Base-by-base conservation (phyloP, 805 yeast species). In the Lachancea nothofagi region DNA sequence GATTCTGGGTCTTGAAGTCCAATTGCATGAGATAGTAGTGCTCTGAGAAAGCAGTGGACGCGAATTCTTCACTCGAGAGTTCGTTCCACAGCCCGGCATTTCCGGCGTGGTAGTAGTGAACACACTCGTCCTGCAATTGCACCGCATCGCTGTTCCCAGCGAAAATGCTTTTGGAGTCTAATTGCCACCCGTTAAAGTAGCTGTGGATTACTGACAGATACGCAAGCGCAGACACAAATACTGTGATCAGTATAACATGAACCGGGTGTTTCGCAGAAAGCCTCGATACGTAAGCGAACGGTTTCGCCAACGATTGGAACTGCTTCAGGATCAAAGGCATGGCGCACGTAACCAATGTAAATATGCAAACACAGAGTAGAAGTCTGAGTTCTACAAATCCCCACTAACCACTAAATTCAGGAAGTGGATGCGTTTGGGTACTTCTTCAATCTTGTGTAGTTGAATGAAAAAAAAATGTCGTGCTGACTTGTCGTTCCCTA, bases 251-350 rank as follows among this genome's bases (percentile, higher is more conserved):
- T 38, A 89, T 78, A 40, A 87, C 74, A 62, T 89, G 97, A 49
- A 90, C 85, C 13, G 98, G 98, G 55, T 80, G 74, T 44, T 75
- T 74, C 10, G 95, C 93, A 38, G 90, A 77, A 17, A 72, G 59
- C 42, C 60, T 65, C 9, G 77, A 71, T 26, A 66, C 41, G 42
- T 66, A 67, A 33, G 84, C 82, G 38, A 78, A 51, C 14, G 54
- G 53, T 12, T 53, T 51, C 9, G 69, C 65, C 28, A 61, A 40
- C 10, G 47, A 53, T 38, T 50, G 54, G 47, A 64, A 55, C 33
- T 63, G 62, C 41, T 46, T 53, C 17, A 54, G 55, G 6, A 63
- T 33, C 35, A 59, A 38, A 10, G 59, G 54, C 61, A 57, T 56
- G 13, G 26, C 8, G 17, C 17, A 12, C n/a, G 30, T n/a, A n/a